Evolutionary conservation across 768 basidiomycete species (phyloP).

Genomic region (Sarcomyxa edulis): DNA sequence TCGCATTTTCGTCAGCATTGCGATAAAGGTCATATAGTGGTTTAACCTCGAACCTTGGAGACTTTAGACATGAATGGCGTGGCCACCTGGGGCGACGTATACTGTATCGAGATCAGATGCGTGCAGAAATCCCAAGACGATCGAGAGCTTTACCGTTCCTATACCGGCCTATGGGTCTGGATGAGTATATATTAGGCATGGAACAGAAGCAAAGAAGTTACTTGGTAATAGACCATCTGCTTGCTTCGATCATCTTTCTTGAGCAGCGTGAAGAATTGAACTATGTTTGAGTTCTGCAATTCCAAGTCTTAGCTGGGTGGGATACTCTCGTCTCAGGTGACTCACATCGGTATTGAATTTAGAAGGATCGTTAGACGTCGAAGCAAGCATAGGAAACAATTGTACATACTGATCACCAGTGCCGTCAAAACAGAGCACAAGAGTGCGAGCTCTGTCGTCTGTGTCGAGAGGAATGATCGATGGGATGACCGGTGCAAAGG

Average conservation of each 20-base stretch:
- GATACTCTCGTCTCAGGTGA: not conserved
- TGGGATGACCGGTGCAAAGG: slow-evolving; percentile 1
- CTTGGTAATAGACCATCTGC: slow-evolving; percentile 57
- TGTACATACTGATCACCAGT: slow-evolving; percentile 43
- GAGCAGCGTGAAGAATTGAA: slow-evolving; percentile 43
- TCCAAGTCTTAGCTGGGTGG: not conserved
- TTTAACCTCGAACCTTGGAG: slow-evolving; percentile 26
- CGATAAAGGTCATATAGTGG: not conserved
- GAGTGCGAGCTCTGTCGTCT: slow-evolving; percentile 34
- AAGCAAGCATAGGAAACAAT: not conserved
- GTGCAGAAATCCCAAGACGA: no score
- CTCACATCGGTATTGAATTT: slow-evolving; percentile 35
- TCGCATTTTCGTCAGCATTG: not conserved
- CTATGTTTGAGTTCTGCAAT: slow-evolving; percentile 42
- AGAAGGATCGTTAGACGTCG: no score
- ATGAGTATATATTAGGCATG: not conserved
- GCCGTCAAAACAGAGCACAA: slow-evolving; percentile 70
- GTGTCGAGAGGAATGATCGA: slow-evolving; percentile 22
- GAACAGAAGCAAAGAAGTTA: slow-evolving; percentile 9
- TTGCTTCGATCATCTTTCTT: slow-evolving; percentile 43
- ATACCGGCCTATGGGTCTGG: slow-evolving; percentile 37
- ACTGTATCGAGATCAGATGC: no score
- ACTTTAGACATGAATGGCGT: slow-evolving; percentile 38
- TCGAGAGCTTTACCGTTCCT: no score
- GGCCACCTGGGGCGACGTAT: slow-evolving; percentile 36